Percentiles rank a stretch among this genome's conserved stretches.
Evolutionary conservation across 495 filamentous ascomycete genomes (phyloP).

Genomic region (Aspergillus biplanus): DNA sequence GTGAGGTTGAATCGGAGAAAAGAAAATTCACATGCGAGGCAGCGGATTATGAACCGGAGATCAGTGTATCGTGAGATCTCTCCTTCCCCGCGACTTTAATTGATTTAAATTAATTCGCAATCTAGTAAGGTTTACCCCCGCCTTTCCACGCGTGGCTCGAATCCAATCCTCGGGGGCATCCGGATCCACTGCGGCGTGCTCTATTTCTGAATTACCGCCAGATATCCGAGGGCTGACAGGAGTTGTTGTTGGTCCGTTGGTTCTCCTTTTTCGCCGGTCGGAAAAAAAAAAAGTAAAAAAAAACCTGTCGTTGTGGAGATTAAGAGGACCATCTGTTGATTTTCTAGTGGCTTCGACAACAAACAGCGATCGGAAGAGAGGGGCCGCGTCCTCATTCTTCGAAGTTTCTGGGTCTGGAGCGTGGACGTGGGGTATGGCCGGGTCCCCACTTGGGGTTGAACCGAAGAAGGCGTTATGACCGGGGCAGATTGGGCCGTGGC

Average conservation of each 20-base stretch:
- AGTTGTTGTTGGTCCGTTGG: too few relatives aligned
- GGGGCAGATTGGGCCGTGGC: neutral
- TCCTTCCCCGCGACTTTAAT: slow-evolving; percentile 15
- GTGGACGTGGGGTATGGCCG: neutral
- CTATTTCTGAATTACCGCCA: slow-evolving; percentile 1
- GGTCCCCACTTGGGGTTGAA: neutral
- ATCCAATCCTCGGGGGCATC: slow-evolving; percentile 4
- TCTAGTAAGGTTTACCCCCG: slow-evolving; percentile 13
- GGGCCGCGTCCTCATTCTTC: neutral
- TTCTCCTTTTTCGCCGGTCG: too few relatives aligned
- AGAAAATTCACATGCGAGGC: slow-evolving; percentile 16
- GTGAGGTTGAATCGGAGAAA: slow-evolving; percentile 4
- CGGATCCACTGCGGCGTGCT: slow-evolving; percentile 11
- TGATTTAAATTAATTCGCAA: slow-evolving; percentile 13
- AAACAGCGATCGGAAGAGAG: neutral
- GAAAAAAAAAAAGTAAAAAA: too few relatives aligned
- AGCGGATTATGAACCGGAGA: slow-evolving; percentile 9
- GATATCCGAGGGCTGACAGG: slow-evolving; percentile 13
- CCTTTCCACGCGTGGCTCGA: slow-evolving; percentile 17
- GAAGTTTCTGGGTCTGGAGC: neutral
- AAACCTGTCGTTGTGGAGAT: too few relatives aligned
- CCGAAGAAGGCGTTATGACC: neutral
- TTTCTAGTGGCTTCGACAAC: neutral
- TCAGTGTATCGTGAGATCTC: slow-evolving; percentile 7
- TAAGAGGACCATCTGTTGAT: too few relatives aligned